Conservation (phyloP, 208 protist genomes). For the Acanthamoeba triangularis region DNA sequence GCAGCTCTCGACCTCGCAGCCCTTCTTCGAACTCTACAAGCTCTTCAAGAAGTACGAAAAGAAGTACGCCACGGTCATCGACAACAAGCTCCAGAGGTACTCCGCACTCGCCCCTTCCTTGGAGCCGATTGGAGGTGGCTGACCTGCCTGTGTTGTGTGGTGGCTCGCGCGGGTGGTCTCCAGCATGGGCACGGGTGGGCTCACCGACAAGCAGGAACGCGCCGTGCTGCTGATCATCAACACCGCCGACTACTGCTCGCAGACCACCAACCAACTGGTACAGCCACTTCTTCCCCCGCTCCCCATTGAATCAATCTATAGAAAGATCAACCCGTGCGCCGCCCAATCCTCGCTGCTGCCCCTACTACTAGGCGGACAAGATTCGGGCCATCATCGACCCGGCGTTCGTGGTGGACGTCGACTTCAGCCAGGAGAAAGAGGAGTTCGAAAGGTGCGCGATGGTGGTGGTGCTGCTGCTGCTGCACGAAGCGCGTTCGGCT, state of each 20-base stretch:
- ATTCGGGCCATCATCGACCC: conserved; percentile 15
- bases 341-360: neutral
- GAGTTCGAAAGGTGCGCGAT: conserved; percentile 2
- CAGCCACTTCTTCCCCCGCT: neutral
- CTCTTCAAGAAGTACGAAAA: conserved; percentile 81
- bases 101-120: neutral
- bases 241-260: conserved; percentile 82
- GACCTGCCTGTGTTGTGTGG: neutral
- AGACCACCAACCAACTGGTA: conserved; percentile 58
- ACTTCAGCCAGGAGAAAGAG: conserved; percentile 49
- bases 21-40: conserved; percentile 80
- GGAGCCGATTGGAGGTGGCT: neutral
- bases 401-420: conserved; percentile 15
- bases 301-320: too few relatives aligned
- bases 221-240: conserved; percentile 81
- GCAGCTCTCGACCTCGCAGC: conserved; percentile 55
- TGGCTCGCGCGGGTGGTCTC: neutral
- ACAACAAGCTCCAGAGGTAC: conserved; percentile 60
- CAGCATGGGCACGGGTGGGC: neutral
- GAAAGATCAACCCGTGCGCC: too few relatives aligned
- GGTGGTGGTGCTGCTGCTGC: neutral
- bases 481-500: too few relatives aligned
- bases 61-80: conserved; percentile 74
- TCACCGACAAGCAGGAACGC: conserved; percentile 71
- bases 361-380: neutral